Conservation (phyloP, 768 basidiomycete species). For the Pisolithus tinctorius region DNA sequence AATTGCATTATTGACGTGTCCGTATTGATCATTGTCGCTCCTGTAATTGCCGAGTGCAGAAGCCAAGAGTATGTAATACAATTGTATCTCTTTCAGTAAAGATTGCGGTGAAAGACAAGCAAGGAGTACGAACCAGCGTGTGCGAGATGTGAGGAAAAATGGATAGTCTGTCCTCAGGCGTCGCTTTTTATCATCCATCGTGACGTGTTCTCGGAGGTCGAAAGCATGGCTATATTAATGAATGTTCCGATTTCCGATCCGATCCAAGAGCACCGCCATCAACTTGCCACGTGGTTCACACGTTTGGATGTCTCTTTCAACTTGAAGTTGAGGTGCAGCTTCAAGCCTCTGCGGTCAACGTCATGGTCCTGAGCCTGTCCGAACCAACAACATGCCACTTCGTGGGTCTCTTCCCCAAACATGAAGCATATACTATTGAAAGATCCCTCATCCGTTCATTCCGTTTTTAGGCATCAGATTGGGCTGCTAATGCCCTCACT, state of each 20-base stretch:
- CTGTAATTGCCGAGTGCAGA: constrained; percentile 30
- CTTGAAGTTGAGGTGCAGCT: too few relatives aligned
- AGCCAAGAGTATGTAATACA: not conserved
- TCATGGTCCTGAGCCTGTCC: not conserved
- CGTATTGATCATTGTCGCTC: constrained; percentile 85
- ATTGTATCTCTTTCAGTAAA: not conserved
- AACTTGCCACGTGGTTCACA: too few relatives aligned
- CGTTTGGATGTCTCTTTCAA: too few relatives aligned
- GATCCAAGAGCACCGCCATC: not conserved
- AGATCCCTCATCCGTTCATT: not conserved
- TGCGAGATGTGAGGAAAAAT: constrained; percentile 57
- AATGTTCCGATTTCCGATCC: not conserved
- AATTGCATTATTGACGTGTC: constrained; percentile 73
- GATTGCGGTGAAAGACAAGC: not conserved
- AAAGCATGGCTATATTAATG: not conserved
- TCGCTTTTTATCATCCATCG: constrained; percentile 24
- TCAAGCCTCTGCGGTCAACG: not conserved
- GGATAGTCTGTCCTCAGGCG: constrained; percentile 47
- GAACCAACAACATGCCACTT: constrained; percentile 10
- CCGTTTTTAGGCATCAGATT: constrained; percentile 57
- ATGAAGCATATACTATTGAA: not conserved
- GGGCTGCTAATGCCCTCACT: constrained; percentile 54
- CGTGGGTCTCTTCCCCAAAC: constrained; percentile 7
- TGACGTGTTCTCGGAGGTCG: too few relatives aligned
- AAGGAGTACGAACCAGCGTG: constrained; percentile 50